phyloP scores from a whole-genome alignment of 768 basidiomycete genomes.

The Tricholoma sp. region DNA sequence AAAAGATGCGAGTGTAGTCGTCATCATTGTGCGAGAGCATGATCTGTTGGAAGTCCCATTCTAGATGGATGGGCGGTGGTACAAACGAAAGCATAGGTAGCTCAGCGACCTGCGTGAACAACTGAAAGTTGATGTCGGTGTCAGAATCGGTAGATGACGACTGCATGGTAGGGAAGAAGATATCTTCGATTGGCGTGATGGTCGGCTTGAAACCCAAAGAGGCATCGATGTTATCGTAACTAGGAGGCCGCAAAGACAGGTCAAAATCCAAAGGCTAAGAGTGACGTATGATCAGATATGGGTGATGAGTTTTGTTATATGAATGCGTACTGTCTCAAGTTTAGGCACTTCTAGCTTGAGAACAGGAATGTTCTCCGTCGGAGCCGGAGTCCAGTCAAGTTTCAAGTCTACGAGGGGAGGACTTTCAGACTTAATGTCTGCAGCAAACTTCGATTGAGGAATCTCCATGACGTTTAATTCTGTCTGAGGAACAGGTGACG shows the following conservation, averaged over 20 bases:
- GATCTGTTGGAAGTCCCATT: neutral
- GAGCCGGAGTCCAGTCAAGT: conserved; percentile 11
- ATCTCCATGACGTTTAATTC: neutral
- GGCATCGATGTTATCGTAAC: conserved; percentile 13
- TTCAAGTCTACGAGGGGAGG: neutral
- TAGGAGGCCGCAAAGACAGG: conserved; percentile 9
- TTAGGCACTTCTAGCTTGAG: conserved; percentile 15
- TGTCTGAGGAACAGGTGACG: neutral
- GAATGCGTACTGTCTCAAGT: conserved; percentile 9
- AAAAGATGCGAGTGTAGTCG: neutral
- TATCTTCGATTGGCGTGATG: neutral
- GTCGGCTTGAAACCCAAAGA: conserved; percentile 11
- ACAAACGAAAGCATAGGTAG: neutral
- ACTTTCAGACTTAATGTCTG: neutral
- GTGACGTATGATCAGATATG: neutral
- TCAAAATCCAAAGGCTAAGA: neutral
- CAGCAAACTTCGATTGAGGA: neutral
- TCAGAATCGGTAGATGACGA: neutral
- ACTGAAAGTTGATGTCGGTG: conserved; percentile 1
- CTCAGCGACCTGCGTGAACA: neutral
- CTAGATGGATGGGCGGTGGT: neutral
- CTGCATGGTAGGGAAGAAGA: conserved; percentile 4
- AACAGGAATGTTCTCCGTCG: conserved; percentile 18
- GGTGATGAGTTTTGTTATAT: neutral
- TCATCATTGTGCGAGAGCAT: conserved; percentile 1